Evolutionary conservation across 805 yeast genomes (phyloP), one percentile per base, ranked within the genome.

Genomic region (Schizosaccharomyces lindneri): DNA sequence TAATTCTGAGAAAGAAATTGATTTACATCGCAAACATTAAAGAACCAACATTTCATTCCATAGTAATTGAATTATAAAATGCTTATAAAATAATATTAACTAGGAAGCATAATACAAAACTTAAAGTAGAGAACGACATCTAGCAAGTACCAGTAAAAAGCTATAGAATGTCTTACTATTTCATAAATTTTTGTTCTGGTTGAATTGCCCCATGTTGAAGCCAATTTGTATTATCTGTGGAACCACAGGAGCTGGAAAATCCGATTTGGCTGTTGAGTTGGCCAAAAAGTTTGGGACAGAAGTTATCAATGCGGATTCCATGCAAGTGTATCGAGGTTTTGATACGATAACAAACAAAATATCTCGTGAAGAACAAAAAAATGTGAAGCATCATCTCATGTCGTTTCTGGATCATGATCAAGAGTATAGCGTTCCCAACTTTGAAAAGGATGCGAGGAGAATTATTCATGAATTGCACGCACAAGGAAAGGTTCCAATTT

Each of bases 221-320:
- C 57, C 57, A 7, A 17, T 51, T 24, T 51, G 57, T 29, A 29
- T 51, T 29, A 39, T 51, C 57, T 17, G 21, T 5, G 57, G 57
- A 5, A 51, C 57, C 19, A 51, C 57, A 6, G 57, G 57, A 11
- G 57, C 57, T 24, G 57, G 57, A 17, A 51, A 48, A 55, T 19
- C 39, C 55, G 19, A 81, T 77, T 78, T 85, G 63, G 79, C 87
- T 59, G 80, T 87, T 2, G 90, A 87, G 64, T 70, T 93, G 24
- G 96, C 97, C 11, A 76, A 79, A 65, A 76, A 77, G 32, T 77
- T 84, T 61, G 78, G 82, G 68, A 97, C 97, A 24, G 97, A 93
- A 69, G 77, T 93, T 65, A 85, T 93, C 65, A 93, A 93, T 71
- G 95, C 95, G 0, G 98, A 93, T 70, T 87, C 97, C 0, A 89